phyloP scores from a whole-genome alignment of 257 asterid species.

The Plantago elongata region DNA sequence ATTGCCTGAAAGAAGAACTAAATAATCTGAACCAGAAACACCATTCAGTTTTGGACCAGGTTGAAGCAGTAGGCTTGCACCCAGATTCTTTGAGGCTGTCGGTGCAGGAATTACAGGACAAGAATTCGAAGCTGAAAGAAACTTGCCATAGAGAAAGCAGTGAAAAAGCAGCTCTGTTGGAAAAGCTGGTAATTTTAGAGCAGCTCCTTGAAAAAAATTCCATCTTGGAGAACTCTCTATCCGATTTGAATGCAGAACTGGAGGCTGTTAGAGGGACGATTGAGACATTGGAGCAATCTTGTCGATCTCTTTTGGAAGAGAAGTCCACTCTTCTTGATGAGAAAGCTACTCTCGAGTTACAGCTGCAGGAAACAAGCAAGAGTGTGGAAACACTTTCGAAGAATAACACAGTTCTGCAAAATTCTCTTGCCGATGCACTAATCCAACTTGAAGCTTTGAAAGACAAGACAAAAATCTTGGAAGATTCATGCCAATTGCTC shows the following conservation, averaged over 20 bases:
- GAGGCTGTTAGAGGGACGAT: conserved; percentile 71
- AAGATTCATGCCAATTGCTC: conserved; percentile 70
- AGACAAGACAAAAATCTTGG: conserved; percentile 58
- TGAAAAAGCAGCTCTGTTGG: conserved; percentile 63
- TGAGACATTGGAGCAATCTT: conserved; percentile 55
- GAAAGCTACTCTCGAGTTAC: conserved; percentile 43
- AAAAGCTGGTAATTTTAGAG: conserved; percentile 57
- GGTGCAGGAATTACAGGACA: conserved; percentile 27
- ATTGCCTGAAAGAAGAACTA: conserved; percentile 84
- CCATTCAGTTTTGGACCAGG: no score
- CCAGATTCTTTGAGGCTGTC: no score
- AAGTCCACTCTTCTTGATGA: conserved; percentile 64
- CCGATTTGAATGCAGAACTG: conserved; percentile 75
- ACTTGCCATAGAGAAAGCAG: conserved; percentile 46
- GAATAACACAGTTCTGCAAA: conserved; percentile 57
- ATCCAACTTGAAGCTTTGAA: conserved; percentile 59
- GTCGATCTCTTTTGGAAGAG: conserved; percentile 57
- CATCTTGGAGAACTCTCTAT: conserved; percentile 68
- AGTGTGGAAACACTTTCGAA: conserved; percentile 62
- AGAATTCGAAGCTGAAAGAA: conserved; percentile 51
- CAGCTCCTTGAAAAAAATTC: conserved; percentile 86
- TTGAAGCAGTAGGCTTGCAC: no score
- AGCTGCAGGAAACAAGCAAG: conserved; percentile 52
- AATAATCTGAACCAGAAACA: conserved; percentile 31
- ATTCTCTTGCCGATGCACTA: conserved; percentile 57